phyloP scores from a whole-genome alignment of 768 basidiomycete genomes.

The Phanerodontia chrysosporium region DNA sequence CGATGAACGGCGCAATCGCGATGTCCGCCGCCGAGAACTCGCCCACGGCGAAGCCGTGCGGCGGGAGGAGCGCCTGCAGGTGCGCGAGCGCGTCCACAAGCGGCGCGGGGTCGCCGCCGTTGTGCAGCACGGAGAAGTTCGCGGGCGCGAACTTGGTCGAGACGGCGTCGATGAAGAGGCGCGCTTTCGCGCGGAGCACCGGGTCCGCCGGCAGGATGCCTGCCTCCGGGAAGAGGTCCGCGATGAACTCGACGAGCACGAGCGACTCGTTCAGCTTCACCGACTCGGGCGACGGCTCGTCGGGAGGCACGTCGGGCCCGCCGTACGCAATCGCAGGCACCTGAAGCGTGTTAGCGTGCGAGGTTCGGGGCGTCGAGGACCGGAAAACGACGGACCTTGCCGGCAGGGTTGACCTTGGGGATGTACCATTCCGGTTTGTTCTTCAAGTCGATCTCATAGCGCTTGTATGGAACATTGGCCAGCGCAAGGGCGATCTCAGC shows the following conservation, averaged over 20 bases:
- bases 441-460: constrained; percentile 53
- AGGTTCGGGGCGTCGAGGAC: constrained; percentile 44
- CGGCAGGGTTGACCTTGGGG: constrained; percentile 58
- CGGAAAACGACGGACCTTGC: constrained; percentile 42
- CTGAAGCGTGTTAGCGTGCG: constrained; percentile 51
- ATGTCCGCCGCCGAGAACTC: constrained; percentile 60
- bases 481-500: constrained; percentile 59
- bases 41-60: constrained; percentile 39
- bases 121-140: constrained; percentile 33
- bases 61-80: constrained; percentile 47
- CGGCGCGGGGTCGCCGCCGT: constrained; percentile 34
- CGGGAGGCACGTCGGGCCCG: constrained; percentile 10
- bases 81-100: constrained; percentile 41
- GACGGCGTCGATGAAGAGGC: constrained; percentile 60
- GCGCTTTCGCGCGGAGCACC: constrained; percentile 50
- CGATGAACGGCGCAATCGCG: constrained; percentile 56
- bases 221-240: constrained; percentile 50
- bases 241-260: constrained; percentile 62
- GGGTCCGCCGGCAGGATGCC: constrained; percentile 51
- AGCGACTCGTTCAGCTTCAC: constrained; percentile 61
- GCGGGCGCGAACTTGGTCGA: constrained; percentile 40
- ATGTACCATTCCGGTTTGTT: constrained; percentile 73
- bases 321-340: constrained; percentile 1
- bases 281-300: constrained; percentile 56
- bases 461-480: constrained; percentile 41